Percentiles rank a stretch among this genome's conserved stretches.
Conservation (phyloP, 2,329 filamentous ascomycete genomes). For the Rachicladosporium sp. region DNA sequence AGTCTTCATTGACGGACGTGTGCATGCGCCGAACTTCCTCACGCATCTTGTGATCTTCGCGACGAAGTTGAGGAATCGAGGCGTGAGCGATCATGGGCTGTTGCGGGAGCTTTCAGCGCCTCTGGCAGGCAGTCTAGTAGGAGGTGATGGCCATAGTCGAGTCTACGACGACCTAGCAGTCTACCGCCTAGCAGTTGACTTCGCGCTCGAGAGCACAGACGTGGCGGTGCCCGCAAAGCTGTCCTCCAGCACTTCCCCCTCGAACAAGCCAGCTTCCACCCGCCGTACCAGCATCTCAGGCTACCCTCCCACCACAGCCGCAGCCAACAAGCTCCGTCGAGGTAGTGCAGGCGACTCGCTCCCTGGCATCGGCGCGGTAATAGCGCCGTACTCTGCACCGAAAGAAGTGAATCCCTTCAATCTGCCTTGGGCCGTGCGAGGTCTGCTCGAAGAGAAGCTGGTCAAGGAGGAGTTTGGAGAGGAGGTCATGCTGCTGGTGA, state of each 20-base stretch:
- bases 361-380: constrained; percentile 20
- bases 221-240: constrained; percentile 4
- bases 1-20: constrained; percentile 87
- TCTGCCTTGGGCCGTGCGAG: constrained; percentile 90
- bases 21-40: constrained; percentile 89
- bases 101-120: constrained; percentile 81
- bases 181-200: constrained; percentile 50
- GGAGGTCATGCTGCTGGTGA: constrained; percentile 69
- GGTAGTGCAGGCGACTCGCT: constrained; percentile 15
- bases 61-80: constrained; percentile 85
- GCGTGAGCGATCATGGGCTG: constrained; percentile 83
- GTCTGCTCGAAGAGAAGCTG: constrained; percentile 79
- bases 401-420: constrained; percentile 68
- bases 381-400: constrained; percentile 30
- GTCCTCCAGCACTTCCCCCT: background rate
- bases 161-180: constrained; percentile 83
- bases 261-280: constrained; percentile 7
- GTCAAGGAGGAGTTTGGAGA: constrained; percentile 55
- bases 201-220: constrained; percentile 36
- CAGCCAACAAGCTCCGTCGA: constrained; percentile 23
- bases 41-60: constrained; percentile 86
- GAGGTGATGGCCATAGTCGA: constrained; percentile 83
- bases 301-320: constrained; percentile 17
- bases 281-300: constrained; percentile 15
- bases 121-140: constrained; percentile 80